Evolutionary conservation across 768 basidiomycete species (phyloP).

Genomic region (Clathrus columnatus): DNA sequence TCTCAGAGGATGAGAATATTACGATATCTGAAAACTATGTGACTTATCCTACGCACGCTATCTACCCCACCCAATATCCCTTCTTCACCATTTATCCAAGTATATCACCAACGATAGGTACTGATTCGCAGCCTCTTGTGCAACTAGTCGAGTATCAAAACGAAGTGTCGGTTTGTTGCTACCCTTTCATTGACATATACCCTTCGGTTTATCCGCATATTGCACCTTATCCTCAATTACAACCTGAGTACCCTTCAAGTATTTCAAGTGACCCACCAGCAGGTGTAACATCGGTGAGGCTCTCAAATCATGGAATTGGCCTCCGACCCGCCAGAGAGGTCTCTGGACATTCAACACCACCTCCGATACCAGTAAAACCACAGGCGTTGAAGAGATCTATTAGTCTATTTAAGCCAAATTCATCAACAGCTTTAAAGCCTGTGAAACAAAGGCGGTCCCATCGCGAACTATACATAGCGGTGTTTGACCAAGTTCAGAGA

Average conservation of each 20-base stretch:
- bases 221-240: conserved; percentile 19
- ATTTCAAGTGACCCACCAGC: too few relatives aligned
- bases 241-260: neutral
- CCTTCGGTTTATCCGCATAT: conserved; percentile 17
- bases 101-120: neutral
- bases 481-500: conserved; percentile 18
- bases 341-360: neutral
- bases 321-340: too few relatives aligned
- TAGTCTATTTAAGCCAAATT: too few relatives aligned
- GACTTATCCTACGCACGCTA: neutral
- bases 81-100: neutral
- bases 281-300: too few relatives aligned
- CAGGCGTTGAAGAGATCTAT: neutral
- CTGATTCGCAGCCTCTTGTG: neutral
- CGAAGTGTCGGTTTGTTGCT: neutral
- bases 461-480: conserved; percentile 24
- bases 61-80: neutral
- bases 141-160: neutral
- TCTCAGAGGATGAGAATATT: neutral
- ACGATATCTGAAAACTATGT: neutral
- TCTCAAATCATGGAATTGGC: too few relatives aligned
- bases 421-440: neutral
- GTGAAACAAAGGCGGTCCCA: conserved; percentile 27
- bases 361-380: neutral
- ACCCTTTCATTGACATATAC: neutral